phyloP scores from a whole-genome alignment of 352 stramenopile species.

The Phytophthora melonis region DNA sequence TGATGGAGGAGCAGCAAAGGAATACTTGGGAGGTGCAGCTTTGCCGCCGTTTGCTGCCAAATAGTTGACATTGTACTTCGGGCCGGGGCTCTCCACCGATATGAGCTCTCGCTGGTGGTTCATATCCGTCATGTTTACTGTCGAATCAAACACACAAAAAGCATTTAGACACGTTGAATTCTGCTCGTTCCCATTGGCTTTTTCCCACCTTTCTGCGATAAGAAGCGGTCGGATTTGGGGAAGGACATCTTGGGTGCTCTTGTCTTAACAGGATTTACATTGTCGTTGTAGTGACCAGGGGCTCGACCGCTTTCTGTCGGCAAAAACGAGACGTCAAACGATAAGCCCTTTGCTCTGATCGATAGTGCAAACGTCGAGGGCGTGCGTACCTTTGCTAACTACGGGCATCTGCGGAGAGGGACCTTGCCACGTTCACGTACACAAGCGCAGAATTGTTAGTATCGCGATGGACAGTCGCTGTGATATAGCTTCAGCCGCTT shows the following conservation, averaged over 20 bases:
- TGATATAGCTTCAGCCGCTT: neutral
- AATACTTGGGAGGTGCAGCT: constrained; percentile 58
- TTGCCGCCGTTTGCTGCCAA: constrained; percentile 66
- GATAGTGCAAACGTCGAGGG: neutral
- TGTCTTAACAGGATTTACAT: constrained; percentile 67
- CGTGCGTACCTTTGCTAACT: constrained; percentile 59
- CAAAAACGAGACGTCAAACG: constrained; percentile 3
- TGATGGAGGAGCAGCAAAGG: constrained; percentile 63
- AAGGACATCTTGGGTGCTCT: constrained; percentile 79
- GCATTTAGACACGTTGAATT: neutral
- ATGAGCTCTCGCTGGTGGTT: constrained; percentile 81
- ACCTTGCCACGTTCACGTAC: constrained; percentile 22
- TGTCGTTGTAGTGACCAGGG: constrained; percentile 77
- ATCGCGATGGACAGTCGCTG: neutral
- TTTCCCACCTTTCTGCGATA: constrained; percentile 79
- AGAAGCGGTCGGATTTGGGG: constrained; percentile 79
- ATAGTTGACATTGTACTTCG: constrained; percentile 85
- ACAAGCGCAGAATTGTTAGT: constrained; percentile 10
- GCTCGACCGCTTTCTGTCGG: constrained; percentile 63
- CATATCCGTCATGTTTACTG: constrained; percentile 74
- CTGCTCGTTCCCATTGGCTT: no score
- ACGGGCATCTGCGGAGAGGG: constrained; percentile 61
- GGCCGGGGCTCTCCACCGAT: constrained; percentile 76
- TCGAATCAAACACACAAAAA: neutral
- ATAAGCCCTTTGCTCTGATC: constrained; percentile 2